Evolutionary conservation across 306 rosid species (phyloP).

Genomic region (Cercis canadensis): DNA sequence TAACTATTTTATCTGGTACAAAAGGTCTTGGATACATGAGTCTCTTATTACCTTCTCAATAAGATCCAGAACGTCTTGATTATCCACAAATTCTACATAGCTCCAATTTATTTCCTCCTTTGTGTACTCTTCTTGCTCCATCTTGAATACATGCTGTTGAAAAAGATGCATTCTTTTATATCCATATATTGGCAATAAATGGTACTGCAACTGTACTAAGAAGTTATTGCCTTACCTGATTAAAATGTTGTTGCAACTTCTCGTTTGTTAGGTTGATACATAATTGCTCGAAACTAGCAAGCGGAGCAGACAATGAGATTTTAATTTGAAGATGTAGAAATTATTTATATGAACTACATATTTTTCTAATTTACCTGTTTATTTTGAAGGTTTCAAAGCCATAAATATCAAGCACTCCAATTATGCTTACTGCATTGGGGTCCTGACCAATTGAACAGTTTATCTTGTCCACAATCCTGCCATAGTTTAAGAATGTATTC

Average conservation of each 20-base stretch:
- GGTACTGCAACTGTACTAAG: constrained; percentile 23
- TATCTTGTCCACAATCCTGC: constrained; percentile 87
- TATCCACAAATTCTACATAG: constrained; percentile 87
- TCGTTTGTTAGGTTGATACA: constrained; percentile 91
- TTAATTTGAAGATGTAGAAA: constrained; percentile 13
- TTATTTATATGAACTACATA: constrained; percentile 8
- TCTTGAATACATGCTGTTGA: constrained; percentile 88
- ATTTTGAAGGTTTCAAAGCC: constrained; percentile 94
- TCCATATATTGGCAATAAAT: constrained; percentile 15
- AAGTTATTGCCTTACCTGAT: constrained; percentile 66
- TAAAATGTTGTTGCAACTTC: constrained; percentile 91
- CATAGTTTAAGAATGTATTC: constrained; percentile 40
- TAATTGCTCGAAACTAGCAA: constrained; percentile 83
- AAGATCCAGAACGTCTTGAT: constrained; percentile 90
- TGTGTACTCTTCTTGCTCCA: constrained; percentile 97
- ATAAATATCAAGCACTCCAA: constrained; percentile 92
- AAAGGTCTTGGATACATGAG: constrained; percentile 20
- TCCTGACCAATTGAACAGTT: constrained; percentile 92
- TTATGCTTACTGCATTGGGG: constrained; percentile 68
- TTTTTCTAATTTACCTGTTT: constrained; percentile 59
- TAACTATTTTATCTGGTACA: constrained; percentile 22
- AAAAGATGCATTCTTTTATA: constrained; percentile 29
- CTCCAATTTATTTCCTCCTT: constrained; percentile 90
- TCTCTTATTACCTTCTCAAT: constrained; percentile 71
- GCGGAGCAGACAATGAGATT: constrained; percentile 27